phyloP scores from a whole-genome alignment of 2,329 filamentous ascomycete genomes.

The Penicillium sp. region DNA sequence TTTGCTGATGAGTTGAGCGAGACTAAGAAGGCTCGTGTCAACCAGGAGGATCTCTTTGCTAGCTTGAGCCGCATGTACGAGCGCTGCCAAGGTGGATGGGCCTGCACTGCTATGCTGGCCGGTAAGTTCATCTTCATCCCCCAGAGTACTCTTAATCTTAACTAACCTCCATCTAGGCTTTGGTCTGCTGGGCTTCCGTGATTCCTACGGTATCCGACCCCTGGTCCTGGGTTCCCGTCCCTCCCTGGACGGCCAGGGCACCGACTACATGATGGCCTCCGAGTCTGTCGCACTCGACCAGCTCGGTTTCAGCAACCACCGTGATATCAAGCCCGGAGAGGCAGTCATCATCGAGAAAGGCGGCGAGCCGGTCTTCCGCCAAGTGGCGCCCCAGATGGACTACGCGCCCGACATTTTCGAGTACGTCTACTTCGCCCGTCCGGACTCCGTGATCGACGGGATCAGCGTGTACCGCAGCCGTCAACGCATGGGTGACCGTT shows the following conservation, averaged over 20 bases:
- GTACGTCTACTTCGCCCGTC: constrained; percentile 84
- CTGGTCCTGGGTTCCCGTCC: constrained; percentile 76
- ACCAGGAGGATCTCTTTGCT: constrained; percentile 75
- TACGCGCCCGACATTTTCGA: constrained; percentile 89
- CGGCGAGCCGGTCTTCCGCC: constrained; percentile 71
- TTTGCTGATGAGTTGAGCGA: constrained; percentile 82
- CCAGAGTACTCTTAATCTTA: constrained; percentile 17
- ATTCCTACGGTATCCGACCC: constrained; percentile 80
- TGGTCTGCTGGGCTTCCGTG: constrained; percentile 78
- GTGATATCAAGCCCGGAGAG: constrained; percentile 79
- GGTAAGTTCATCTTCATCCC: constrained; percentile 47
- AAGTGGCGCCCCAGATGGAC: constrained; percentile 68
- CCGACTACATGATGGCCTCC: constrained; percentile 89
- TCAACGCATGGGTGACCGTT: constrained; percentile 81
- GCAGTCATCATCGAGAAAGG: constrained; percentile 86
- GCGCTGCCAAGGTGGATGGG: constrained; percentile 74
- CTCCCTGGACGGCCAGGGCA: constrained; percentile 66
- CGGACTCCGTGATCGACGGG: constrained; percentile 81
- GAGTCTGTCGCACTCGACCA: constrained; percentile 84
- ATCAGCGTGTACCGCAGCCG: constrained; percentile 84
- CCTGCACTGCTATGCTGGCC: constrained; percentile 80
- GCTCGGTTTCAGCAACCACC: constrained; percentile 76
- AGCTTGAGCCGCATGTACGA: constrained; percentile 73
- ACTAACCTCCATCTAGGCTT: constrained; percentile 58
- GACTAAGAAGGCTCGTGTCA: constrained; percentile 79